phyloP scores from a whole-genome alignment of 305 asterid species.

The Solanum hybrid region DNA sequence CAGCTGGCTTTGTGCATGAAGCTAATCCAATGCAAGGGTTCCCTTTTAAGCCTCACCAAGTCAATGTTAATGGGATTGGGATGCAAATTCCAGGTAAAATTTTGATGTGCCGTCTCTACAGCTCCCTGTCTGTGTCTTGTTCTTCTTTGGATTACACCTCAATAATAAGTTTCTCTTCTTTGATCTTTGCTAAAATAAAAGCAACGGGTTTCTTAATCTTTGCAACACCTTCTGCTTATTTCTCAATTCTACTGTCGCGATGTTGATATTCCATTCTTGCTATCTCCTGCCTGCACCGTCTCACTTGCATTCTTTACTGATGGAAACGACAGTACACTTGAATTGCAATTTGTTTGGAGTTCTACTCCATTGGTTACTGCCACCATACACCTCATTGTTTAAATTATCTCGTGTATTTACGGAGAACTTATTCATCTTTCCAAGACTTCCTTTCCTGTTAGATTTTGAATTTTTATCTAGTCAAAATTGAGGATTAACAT shows the following conservation, averaged over 20 bases:
- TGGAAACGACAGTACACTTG: background rate
- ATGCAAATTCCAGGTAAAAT: conserved; percentile 57
- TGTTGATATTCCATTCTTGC: background rate
- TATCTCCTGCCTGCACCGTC: background rate
- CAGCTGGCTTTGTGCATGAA: conserved; percentile 46
- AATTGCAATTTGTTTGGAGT: background rate
- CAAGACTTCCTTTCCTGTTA: background rate
- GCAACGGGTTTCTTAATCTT: background rate
- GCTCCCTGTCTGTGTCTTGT: background rate
- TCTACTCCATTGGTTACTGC: background rate
- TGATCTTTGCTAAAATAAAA: background rate
- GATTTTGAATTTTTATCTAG: background rate
- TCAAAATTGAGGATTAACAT: background rate
- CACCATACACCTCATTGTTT: background rate
- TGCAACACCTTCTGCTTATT: background rate
- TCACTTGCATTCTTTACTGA: background rate
- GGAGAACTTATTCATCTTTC: background rate
- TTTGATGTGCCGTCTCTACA: background rate
- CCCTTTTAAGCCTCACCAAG: conserved; percentile 48
- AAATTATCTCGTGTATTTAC: background rate
- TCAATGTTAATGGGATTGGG: conserved; percentile 41
- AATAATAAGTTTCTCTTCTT: background rate
- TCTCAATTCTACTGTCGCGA: background rate
- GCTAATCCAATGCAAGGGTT: conserved; percentile 53
- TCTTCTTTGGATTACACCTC: background rate